Base-by-base conservation (phyloP, 2,329 filamentous ascomycete species). In the Claviceps paspali region DNA sequence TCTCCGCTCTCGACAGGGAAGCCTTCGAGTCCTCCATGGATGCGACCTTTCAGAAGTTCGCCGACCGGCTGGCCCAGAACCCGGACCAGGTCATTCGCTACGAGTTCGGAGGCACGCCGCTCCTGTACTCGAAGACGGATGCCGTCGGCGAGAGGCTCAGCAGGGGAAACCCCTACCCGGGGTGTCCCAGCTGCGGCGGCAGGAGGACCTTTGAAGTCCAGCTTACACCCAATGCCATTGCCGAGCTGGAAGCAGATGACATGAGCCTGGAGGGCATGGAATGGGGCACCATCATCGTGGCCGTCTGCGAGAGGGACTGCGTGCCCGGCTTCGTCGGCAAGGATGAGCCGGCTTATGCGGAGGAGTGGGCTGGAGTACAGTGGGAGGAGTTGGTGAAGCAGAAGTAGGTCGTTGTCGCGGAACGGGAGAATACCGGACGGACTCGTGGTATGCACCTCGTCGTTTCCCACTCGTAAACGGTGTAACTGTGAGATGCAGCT, bases 331-430 rank as follows among this genome's bases (percentile, higher is more conserved):
- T 71, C 1, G 67, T 75, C 6, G 57, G 59, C 10, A 63, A 68
- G 26, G 81, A 76, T 0, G 68, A 76, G 50, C 72, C 77, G 1
- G 83, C 79, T 2, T 96, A 92, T 59, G 51, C 86, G 14, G 91
- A 96, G 64, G 91, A 98, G 60, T 98, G 91, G 88, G 77, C 73
- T n/a, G 91, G 88, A 6, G 91, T 96, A 45, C 91, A 98, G 59
- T 98, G 88, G 91, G 91, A 98, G 60, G 87, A 95, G 58, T 51
- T 76, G 43, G 54, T 54, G 23, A 65, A 61, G 51, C 43, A 46
- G 19, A 54, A 59, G 36, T 56, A 45, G 51, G 54, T 3, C n/a
- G 11, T 9, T 14, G 12, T 32, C 14, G 19, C 14, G 15, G 17
- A n/a, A n/a, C n/a, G n/a, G n/a, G n/a, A n/a, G n/a, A n/a, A n/a